These are phyloP conservation scores for Saccharomyces pastorianus DNA, from an alignment of 1,139 yeast genomes.

Conservation along the genomic window DNA sequence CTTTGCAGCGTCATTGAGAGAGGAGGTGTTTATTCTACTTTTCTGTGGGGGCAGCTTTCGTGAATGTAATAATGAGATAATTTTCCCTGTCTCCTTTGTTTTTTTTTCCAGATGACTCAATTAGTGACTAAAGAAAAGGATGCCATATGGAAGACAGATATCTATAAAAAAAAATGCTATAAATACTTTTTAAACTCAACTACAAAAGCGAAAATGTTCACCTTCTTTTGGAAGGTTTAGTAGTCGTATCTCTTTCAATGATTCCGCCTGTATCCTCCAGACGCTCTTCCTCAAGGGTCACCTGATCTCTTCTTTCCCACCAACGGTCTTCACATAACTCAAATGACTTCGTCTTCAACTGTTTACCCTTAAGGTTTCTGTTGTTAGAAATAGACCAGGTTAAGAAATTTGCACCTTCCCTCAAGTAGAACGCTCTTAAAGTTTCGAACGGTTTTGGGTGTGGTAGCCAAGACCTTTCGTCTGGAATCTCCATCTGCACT, in stretches of 20 bases:
- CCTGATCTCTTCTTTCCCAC: conserved; percentile 98
- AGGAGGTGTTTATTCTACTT: background rate
- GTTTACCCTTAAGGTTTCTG: conserved; percentile 83
- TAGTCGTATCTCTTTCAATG: conserved; percentile 59
- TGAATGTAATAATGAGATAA: background rate
- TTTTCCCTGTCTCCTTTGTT: background rate
- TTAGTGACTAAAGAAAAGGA: background rate
- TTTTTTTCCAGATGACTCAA: background rate
- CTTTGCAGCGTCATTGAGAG: background rate
- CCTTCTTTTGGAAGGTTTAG: conserved; percentile 36
- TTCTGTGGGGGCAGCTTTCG: background rate
- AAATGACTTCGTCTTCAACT: conserved; percentile 80
- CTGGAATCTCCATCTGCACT: conserved; percentile 62
- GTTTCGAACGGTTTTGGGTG: conserved; percentile 94
- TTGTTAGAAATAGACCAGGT: conserved; percentile 89
- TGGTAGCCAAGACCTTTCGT: conserved; percentile 92
- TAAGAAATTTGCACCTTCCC: conserved; percentile 79
- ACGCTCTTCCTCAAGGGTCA: conserved; percentile 79
- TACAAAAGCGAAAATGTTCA: conserved; percentile 6
- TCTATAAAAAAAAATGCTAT: background rate
- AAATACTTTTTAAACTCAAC: background rate
- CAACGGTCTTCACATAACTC: conserved; percentile 89
- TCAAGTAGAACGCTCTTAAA: conserved; percentile 71
- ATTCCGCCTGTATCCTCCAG: conserved; percentile 89
- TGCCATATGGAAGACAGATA: background rate